These are phyloP conservation scores for Verticillium tricorpus DNA, from an alignment of 2,329 filamentous ascomycete species.

Conservation along the genomic window DNA sequence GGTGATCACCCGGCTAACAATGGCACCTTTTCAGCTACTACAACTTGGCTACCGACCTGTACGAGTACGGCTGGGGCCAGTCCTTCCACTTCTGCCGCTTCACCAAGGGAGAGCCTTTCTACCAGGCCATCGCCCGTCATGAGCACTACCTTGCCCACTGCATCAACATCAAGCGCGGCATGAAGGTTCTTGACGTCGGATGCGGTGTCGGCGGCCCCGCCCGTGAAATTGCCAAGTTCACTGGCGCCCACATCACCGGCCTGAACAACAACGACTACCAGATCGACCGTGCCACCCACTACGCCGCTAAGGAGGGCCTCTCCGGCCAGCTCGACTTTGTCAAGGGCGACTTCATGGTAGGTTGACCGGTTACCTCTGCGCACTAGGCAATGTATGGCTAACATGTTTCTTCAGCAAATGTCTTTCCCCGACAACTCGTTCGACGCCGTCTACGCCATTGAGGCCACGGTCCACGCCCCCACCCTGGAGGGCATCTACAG, in stretches of 20 bases:
- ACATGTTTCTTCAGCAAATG: slow-evolving; percentile 63
- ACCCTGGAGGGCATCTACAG: slow-evolving; percentile 82
- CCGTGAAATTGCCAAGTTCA: slow-evolving; percentile 89
- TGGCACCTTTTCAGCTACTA: slow-evolving; percentile 61
- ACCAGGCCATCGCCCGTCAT: slow-evolving; percentile 84
- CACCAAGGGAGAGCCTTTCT: slow-evolving; percentile 76
- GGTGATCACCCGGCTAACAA: not conserved
- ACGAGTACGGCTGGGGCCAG: slow-evolving; percentile 91
- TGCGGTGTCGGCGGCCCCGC: slow-evolving; percentile 95
- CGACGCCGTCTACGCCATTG: slow-evolving; percentile 90
- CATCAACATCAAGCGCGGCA: slow-evolving; percentile 74
- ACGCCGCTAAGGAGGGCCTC: slow-evolving; percentile 75
- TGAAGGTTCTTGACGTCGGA: slow-evolving; percentile 89
- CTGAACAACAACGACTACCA: slow-evolving; percentile 99
- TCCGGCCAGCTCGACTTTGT: slow-evolving; percentile 72
- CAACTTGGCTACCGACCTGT: slow-evolving; percentile 85
- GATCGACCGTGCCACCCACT: slow-evolving; percentile 78
- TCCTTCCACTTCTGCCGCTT: slow-evolving; percentile 97
- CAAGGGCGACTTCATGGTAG: slow-evolving; percentile 89
- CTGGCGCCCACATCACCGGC: slow-evolving; percentile 77
- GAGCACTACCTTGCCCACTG: slow-evolving; percentile 91
- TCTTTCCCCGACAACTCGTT: slow-evolving; percentile 83
- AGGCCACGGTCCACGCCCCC: slow-evolving; percentile 89
- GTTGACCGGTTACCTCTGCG: slow-evolving; percentile 6
- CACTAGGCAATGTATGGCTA: not conserved